Conservation (phyloP, 495 filamentous ascomycete genomes). For the Aspergillus haitiensis region DNA sequence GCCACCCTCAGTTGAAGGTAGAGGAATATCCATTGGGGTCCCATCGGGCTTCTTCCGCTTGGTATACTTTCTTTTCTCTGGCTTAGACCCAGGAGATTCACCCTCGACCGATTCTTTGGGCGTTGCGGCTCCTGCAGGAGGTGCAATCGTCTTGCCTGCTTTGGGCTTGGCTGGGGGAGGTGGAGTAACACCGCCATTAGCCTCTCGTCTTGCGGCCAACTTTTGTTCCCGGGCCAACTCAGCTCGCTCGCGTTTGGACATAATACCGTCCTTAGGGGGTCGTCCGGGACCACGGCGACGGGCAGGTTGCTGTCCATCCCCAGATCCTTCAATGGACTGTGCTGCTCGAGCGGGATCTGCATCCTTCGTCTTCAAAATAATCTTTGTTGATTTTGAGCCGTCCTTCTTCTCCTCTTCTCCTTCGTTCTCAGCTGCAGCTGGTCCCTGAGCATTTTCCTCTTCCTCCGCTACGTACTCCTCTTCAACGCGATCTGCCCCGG, state of each 20-base stretch:
- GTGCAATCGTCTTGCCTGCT: slow-evolving; percentile 50
- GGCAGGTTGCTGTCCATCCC: slow-evolving; percentile 46
- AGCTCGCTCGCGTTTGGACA: slow-evolving; percentile 81
- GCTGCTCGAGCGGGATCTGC: slow-evolving; percentile 29
- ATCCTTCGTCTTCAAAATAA: slow-evolving; percentile 43
- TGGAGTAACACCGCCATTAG: slow-evolving; percentile 46
- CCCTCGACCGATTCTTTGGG: slow-evolving; percentile 44
- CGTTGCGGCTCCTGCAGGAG: slow-evolving; percentile 12
- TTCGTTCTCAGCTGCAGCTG: slow-evolving; percentile 37
- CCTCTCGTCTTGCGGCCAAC: slow-evolving; percentile 48
- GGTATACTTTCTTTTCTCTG: slow-evolving; percentile 76
- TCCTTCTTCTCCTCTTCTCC: slow-evolving; percentile 41
- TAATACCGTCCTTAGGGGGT: slow-evolving; percentile 88
- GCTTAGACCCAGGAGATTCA: slow-evolving; percentile 57
- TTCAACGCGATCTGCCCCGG: slow-evolving; percentile 68
- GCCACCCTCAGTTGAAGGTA: slow-evolving; percentile 49
- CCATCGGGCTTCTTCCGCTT: slow-evolving; percentile 66
- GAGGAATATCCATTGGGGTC: slow-evolving; percentile 40
- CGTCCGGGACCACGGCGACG: slow-evolving; percentile 82
- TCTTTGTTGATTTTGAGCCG: slow-evolving; percentile 37
- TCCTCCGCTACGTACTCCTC: slow-evolving; percentile 54
- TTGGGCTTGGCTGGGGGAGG: slow-evolving; percentile 58
- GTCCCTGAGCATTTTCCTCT: slow-evolving; percentile 37
- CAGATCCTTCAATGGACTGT: slow-evolving; percentile 38
- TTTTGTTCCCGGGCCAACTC: slow-evolving; percentile 64